These are phyloP conservation scores for Cytospora piceicola DNA, from an alignment of 2,329 filamentous ascomycete genomes.

Conservation along the genomic window DNA sequence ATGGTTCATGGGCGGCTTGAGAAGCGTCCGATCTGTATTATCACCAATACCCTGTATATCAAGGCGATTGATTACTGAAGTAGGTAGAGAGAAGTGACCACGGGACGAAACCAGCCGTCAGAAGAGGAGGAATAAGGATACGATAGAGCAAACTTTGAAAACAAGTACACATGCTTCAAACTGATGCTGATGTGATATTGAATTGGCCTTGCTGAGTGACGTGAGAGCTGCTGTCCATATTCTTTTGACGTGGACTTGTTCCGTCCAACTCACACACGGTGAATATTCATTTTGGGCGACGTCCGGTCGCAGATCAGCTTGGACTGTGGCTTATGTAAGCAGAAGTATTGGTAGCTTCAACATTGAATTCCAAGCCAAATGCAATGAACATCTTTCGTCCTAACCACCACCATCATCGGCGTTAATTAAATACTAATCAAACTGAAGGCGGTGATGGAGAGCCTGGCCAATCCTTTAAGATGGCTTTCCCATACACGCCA, in stretches of 20 bases:
- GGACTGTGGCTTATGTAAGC: slow-evolving; percentile 15
- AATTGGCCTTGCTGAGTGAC: no score
- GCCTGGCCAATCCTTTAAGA: slow-evolving; percentile 31
- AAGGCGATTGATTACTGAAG: neutral
- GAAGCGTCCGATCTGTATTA: slow-evolving; percentile 18
- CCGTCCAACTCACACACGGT: neutral
- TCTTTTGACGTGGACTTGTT: neutral
- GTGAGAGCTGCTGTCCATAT: neutral
- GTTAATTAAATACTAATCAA: neutral
- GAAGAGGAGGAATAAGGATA: no score
- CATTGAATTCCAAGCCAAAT: neutral
- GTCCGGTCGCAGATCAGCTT: neutral
- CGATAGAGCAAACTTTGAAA: neutral
- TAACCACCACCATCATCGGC: neutral
- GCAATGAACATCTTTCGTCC: neutral
- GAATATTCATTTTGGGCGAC: neutral
- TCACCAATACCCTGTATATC: slow-evolving; percentile 27
- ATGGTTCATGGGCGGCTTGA: slow-evolving; percentile 11
- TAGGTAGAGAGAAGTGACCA: neutral
- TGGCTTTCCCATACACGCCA: slow-evolving; percentile 54
- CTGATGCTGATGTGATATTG: no score
- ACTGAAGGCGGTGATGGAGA: slow-evolving; percentile 16
- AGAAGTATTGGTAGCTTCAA: neutral
- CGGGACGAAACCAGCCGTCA: neutral
- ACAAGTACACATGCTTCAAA: neutral